Percentiles rank a stretch among this genome's conserved stretches.
These are phyloP conservation scores for Pholiota molesta DNA, from an alignment of 768 basidiomycete genomes.

Conservation along the genomic window DNA sequence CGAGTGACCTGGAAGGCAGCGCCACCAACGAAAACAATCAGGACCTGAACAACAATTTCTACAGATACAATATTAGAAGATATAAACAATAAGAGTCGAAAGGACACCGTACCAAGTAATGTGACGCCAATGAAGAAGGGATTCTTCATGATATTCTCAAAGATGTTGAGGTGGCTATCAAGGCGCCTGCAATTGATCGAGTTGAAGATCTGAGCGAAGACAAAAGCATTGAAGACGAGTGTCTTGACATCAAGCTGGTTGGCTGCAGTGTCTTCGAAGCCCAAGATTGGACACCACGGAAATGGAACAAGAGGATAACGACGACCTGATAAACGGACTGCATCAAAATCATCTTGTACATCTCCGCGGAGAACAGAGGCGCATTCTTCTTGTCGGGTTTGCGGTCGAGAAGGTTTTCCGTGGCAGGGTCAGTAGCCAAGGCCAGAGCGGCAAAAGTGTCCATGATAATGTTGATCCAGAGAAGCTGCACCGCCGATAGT, in stretches of 20 bases:
- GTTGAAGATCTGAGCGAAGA: constrained; percentile 97
- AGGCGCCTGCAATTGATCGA: constrained; percentile 90
- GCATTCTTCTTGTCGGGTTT: constrained; percentile 90
- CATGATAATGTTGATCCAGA: constrained; percentile 99
- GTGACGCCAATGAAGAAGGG: constrained; percentile 87
- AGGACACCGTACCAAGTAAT: constrained; percentile 64
- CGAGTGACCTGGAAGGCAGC: constrained; percentile 87
- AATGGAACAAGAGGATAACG: constrained; percentile 89
- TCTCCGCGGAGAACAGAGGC: constrained; percentile 88
- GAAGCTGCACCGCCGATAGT: constrained; percentile 92
- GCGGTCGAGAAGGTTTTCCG: constrained; percentile 76
- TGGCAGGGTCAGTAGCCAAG: constrained; percentile 94
- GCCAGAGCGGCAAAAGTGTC: constrained; percentile 98
- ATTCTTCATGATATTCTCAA: constrained; percentile 80
- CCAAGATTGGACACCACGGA: constrained; percentile 77
- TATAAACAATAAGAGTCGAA: not conserved
- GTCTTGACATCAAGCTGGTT: constrained; percentile 66
- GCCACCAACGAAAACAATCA: constrained; percentile 91
- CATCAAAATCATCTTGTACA: constrained; percentile 95
- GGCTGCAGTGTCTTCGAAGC: constrained; percentile 42
- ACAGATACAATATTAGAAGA: constrained; percentile 15
- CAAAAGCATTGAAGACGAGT: constrained; percentile 97
- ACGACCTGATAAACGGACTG: constrained; percentile 88
- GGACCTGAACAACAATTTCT: constrained; percentile 87
- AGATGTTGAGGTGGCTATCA: constrained; percentile 86